Percentiles rank a stretch among this genome's conserved stretches.
phyloP scores from a whole-genome alignment of 495 filamentous ascomycete species.

The Trichoderma virens region DNA sequence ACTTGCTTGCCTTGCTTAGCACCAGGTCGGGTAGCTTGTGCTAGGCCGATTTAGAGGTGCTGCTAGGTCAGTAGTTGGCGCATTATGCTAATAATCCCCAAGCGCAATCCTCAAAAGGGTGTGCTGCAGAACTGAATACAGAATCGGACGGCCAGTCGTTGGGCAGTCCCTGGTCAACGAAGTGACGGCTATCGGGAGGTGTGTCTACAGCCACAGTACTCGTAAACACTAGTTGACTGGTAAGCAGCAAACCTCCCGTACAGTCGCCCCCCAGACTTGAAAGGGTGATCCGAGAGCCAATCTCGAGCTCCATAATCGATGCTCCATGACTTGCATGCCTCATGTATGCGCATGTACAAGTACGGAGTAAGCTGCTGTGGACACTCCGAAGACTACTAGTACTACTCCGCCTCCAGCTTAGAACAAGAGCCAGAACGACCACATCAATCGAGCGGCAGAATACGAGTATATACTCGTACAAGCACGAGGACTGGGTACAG shows the following conservation, averaged over 20 bases:
- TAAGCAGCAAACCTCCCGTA: too few species aligned
- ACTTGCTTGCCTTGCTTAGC: neutral
- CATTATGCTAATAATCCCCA: neutral
- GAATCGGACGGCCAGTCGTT: neutral
- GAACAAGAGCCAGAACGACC: neutral
- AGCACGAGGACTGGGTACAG: too few species aligned
- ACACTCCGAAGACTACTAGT: neutral
- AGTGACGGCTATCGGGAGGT: too few species aligned
- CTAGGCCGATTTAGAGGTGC: neutral
- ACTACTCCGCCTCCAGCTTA: neutral
- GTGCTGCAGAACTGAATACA: neutral
- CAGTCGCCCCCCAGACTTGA: neutral
- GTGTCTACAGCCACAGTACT: too few species aligned
- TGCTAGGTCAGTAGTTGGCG: neutral
- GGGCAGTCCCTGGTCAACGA: neutral
- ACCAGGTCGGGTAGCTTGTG: too few species aligned
- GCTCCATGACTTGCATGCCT: conserved; percentile 1
- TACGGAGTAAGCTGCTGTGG: neutral
- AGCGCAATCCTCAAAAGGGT: neutral
- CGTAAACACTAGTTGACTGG: too few species aligned
- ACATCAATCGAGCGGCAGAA: too few species aligned
- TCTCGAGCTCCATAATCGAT: neutral
- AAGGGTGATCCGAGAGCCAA: neutral
- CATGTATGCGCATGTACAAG: neutral
- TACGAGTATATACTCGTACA: too few species aligned